phyloP scores from a whole-genome alignment of 768 basidiomycete species.

The Kwoniella mangroviensis region DNA sequence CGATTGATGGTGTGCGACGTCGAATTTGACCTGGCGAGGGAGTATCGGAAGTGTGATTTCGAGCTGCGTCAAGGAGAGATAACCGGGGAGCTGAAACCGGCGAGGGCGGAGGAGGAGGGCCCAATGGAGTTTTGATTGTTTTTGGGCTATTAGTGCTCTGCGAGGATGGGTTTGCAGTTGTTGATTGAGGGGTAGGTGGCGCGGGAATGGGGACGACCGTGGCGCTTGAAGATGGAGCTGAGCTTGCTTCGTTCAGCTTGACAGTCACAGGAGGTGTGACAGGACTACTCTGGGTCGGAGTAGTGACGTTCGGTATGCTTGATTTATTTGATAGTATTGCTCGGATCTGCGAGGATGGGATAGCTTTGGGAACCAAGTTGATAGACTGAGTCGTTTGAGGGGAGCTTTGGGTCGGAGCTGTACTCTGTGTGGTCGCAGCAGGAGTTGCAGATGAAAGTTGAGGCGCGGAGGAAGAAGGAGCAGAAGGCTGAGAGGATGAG shows the following conservation, averaged over 20 bases:
- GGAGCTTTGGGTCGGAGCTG: not conserved
- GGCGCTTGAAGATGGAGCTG: not conserved
- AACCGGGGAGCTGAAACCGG: conserved; percentile 2
- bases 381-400: not conserved
- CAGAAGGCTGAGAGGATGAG: not conserved
- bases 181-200: not conserved
- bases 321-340: conserved; percentile 6
- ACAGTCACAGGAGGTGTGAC: not conserved
- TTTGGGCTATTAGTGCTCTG: not conserved
- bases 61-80: conserved; percentile 18
- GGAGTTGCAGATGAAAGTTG: not conserved
- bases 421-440: not conserved
- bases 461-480: not conserved
- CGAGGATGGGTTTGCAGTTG: not conserved
- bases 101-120: not conserved
- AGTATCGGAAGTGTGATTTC: conserved; percentile 13
- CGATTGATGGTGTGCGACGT: conserved; percentile 21
- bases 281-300: not conserved
- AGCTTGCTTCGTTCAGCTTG: not conserved
- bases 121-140: not conserved
- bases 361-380: conserved; percentile 3
- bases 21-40: conserved; percentile 23
- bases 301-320: not conserved
- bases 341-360: conserved; percentile 18
- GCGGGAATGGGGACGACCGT: not conserved